Evolutionary conservation across 805 yeast species (phyloP).

Genomic region (Debaryomyces castellii): DNA sequence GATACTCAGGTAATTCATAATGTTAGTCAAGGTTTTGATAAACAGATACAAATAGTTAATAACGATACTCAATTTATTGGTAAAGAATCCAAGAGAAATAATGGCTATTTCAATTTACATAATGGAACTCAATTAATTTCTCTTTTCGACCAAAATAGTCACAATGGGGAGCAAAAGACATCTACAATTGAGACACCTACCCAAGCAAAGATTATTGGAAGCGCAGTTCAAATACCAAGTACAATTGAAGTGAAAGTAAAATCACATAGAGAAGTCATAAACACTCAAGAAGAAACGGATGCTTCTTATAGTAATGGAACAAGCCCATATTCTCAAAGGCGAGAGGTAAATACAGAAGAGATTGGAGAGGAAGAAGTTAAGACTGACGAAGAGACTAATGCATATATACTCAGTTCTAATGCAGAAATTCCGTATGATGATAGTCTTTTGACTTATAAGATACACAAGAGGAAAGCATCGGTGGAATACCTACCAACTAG

Average conservation of each 20-base stretch:
- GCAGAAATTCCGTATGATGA: slow-evolving; percentile 18
- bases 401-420: background rate
- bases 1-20: slow-evolving; percentile 15
- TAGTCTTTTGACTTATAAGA: slow-evolving; percentile 23
- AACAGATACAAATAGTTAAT: background rate
- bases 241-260: slow-evolving; percentile 14
- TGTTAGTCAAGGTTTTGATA: slow-evolving; percentile 9
- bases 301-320: slow-evolving; percentile 5
- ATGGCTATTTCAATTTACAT: background rate
- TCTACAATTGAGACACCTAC: background rate
- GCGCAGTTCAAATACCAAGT: slow-evolving; percentile 19
- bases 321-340: slow-evolving; percentile 20
- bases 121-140: background rate
- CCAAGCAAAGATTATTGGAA: background rate
- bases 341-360: slow-evolving; percentile 5
- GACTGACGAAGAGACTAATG: slow-evolving; percentile 17
- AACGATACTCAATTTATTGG: slow-evolving; percentile 12
- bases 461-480: slow-evolving; percentile 10
- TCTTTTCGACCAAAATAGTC: background rate
- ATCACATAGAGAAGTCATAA: slow-evolving; percentile 32
- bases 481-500: slow-evolving; percentile 1
- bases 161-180: background rate
- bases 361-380: slow-evolving; percentile 10
- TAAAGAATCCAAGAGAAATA: background rate
- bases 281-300: slow-evolving; percentile 21